Evolutionary conservation across 1,284 basidiomycete species (phyloP), one percentile per base, ranked within the genome.

Genomic region (Rhodotorula sp.): DNA sequence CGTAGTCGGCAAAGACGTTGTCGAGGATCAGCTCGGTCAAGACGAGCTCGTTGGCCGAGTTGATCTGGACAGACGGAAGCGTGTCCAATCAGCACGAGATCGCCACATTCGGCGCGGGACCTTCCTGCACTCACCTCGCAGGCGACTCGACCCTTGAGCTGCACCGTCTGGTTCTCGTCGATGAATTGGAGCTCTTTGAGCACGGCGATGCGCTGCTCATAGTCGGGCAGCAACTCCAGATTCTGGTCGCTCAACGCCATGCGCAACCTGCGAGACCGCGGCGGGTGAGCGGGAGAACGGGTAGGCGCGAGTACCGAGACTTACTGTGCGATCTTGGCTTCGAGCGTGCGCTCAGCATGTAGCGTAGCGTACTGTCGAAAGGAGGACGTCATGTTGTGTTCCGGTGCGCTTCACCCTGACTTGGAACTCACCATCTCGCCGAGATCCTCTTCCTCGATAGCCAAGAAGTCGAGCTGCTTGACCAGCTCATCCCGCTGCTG

Each of bases 1-100:
- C 91, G 81, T 93, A 98, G 26, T 85, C 85, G 5, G 92, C 91
- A 23, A 99, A 86, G 6, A 91, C 90, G 80, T 99, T 99, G 80
- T 99, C 97, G 64, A 99, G 86, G 68, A 99, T 97, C 49, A 99
- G 87, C 80, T 99, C 97, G 1, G 97, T 99, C 58, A 99, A 85
- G 52, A 99, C 88, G 39, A 99, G 89, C 79, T 97, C 94, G 78
- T 94, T 94, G 5, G 91, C 93, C 8, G 95, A 97, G 81, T 99
- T 99, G 81, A 99, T 97, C 92, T 95, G 72, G 31, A 21, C 12
- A 26, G 51, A 2, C 10, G 20, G 29, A 1, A 18, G 57, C 31
- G 20, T 26, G 61, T 23, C n/a, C 46, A 56, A 39, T 61, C 4
- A 51, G 49, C 16, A 18, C 29, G 49, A 46, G 16, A 23, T 21